Conservation (phyloP, 805 yeast species). For the Nematodospora valgi region DNA sequence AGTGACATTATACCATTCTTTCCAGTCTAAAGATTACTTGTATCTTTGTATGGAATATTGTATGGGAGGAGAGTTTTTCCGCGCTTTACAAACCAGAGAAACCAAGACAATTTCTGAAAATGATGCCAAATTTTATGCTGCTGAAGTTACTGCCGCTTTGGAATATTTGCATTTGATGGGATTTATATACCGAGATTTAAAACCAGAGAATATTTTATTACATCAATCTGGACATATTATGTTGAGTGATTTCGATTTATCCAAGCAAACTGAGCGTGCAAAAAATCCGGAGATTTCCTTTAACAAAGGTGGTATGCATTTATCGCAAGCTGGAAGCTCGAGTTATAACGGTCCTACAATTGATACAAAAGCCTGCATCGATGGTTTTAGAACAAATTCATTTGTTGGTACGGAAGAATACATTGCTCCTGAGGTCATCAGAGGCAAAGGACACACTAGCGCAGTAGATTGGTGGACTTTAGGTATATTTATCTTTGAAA, state of each 20-base stretch:
- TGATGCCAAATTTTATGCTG: slow-evolving; percentile 91
- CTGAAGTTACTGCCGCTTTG: slow-evolving; percentile 95
- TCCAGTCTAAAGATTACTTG: slow-evolving; percentile 87
- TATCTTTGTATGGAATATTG: slow-evolving; percentile 98
- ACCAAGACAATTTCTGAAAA: slow-evolving; percentile 80
- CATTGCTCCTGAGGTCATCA: slow-evolving; percentile 96
- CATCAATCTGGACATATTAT: slow-evolving; percentile 98
- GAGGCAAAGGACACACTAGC: slow-evolving; percentile 95
- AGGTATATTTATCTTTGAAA: slow-evolving; percentile 89
- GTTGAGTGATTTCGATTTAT: slow-evolving; percentile 94
- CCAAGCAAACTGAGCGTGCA: slow-evolving; percentile 78
- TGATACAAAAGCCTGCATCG: slow-evolving; percentile 93
- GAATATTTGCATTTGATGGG: slow-evolving; percentile 97
- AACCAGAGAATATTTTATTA: slow-evolving; percentile 90
- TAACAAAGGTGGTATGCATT: slow-evolving; percentile 13
- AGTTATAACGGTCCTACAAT: slow-evolving; percentile 53
- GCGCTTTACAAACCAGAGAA: slow-evolving; percentile 89
- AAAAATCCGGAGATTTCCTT: slow-evolving; percentile 71
- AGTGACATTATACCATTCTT: slow-evolving; percentile 92
- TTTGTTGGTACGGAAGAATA: slow-evolving; percentile 99
- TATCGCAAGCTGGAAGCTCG: slow-evolving; percentile 14
- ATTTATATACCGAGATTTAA: slow-evolving; percentile 90
- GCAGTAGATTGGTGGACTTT: slow-evolving; percentile 99
- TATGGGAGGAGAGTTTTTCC: slow-evolving; percentile 98
- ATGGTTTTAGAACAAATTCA: slow-evolving; percentile 94